A percentile compares a stretch with the other conserved stretches of the same genome.
Evolutionary conservation across 768 basidiomycete species (phyloP).

Genomic region (Lyophyllum semitale): DNA sequence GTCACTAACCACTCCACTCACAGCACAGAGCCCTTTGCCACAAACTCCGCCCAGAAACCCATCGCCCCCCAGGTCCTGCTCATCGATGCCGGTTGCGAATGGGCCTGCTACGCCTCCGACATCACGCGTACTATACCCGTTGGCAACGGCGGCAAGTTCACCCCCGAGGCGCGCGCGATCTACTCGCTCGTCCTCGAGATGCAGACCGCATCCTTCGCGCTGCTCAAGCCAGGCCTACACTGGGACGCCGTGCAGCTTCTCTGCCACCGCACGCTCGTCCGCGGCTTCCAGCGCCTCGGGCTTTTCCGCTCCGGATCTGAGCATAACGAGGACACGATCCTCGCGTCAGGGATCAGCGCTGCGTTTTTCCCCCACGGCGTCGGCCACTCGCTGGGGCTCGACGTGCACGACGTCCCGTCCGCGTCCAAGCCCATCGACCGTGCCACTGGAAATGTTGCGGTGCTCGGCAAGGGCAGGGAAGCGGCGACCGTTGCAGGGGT

Average conservation of each 20-base stretch:
- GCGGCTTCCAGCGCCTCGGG: constrained; percentile 80
- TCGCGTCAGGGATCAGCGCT: constrained; percentile 73
- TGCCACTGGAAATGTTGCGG: constrained; percentile 43
- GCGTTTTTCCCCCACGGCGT: constrained; percentile 96
- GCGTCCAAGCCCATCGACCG: constrained; percentile 74
- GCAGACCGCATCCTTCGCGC: constrained; percentile 80
- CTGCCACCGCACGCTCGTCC: constrained; percentile 81
- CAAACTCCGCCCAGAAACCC: constrained; percentile 33
- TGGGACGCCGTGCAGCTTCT: constrained; percentile 89
- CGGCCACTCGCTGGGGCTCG: constrained; percentile 89
- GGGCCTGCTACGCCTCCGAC: constrained; percentile 50
- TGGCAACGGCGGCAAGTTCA: constrained; percentile 93
- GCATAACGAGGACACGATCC: constrained; percentile 70
- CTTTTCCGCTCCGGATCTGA: constrained; percentile 73
- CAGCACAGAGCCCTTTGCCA: constrained; percentile 50
- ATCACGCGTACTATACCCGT: constrained; percentile 86
- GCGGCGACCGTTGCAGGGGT: not conserved
- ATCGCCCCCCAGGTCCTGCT: constrained; percentile 74
- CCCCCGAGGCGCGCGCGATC: constrained; percentile 76
- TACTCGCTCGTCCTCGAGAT: constrained; percentile 88
- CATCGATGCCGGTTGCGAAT: constrained; percentile 96
- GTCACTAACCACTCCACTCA: constrained; percentile 53
- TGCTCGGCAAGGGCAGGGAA: constrained; percentile 6
- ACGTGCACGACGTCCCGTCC: constrained; percentile 90
- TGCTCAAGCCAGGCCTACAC: constrained; percentile 75